Evolutionary conservation across 495 filamentous ascomycete genomes (phyloP).

Genomic region (Darksidea phi): DNA sequence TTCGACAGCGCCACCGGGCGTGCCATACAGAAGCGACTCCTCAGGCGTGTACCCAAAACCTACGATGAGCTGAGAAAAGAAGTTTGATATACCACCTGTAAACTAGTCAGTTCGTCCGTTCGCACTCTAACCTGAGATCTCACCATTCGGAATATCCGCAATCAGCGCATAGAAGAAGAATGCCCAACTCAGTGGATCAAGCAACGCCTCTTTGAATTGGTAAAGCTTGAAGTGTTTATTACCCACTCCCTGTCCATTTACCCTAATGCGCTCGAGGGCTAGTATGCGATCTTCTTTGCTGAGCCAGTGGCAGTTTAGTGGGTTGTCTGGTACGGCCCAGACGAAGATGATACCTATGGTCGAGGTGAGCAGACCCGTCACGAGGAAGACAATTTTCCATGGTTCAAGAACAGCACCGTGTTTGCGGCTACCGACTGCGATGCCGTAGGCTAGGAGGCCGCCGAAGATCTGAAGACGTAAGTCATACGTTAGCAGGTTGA

Average conservation of each 20-base stretch:
- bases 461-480: slow-evolving; percentile 51
- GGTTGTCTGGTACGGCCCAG: slow-evolving; percentile 66
- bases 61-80: slow-evolving; percentile 68
- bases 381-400: slow-evolving; percentile 70
- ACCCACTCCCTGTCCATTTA: slow-evolving; percentile 44
- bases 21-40: slow-evolving; percentile 64
- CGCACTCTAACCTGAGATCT: not conserved
- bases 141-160: slow-evolving; percentile 61
- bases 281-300: slow-evolving; percentile 58
- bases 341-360: slow-evolving; percentile 59
- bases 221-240: slow-evolving; percentile 46
- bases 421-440: slow-evolving; percentile 56
- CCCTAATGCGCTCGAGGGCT: slow-evolving; percentile 44
- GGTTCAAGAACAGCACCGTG: slow-evolving; percentile 56
- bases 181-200: slow-evolving; percentile 52
- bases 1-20: slow-evolving; percentile 66
- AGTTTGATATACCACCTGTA: slow-evolving; percentile 64
- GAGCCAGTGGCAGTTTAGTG: slow-evolving; percentile 66
- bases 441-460: slow-evolving; percentile 63
- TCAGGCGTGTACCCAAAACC: slow-evolving; percentile 58
- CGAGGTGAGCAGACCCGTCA: slow-evolving; percentile 62
- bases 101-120: not conserved
- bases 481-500: not conserved
- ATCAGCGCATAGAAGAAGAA: slow-evolving; percentile 63
- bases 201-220: slow-evolving; percentile 43